Conservation (phyloP, 257 asterid species). For the Petunia axillaris region DNA sequence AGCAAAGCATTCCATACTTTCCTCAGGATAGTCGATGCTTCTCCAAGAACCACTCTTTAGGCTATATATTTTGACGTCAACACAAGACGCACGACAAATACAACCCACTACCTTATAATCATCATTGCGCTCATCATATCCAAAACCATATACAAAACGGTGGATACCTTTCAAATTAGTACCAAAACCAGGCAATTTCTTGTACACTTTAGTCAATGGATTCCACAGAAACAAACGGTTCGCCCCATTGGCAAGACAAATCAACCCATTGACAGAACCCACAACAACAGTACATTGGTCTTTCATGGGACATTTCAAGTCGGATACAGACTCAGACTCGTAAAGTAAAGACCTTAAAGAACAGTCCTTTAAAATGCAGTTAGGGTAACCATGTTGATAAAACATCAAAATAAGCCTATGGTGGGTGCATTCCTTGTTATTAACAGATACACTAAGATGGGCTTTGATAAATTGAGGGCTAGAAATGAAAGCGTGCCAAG, state of each 20-base stretch:
- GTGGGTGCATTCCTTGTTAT: background rate
- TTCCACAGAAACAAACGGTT: constrained; percentile 46
- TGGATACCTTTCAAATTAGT: background rate
- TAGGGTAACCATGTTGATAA: background rate
- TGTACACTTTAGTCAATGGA: constrained; percentile 44
- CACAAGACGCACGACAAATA: background rate
- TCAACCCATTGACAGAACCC: constrained; percentile 59
- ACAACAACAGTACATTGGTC: constrained; percentile 14
- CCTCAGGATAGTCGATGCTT: background rate
- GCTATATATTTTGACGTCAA: constrained; percentile 31
- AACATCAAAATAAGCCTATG: constrained; percentile 24
- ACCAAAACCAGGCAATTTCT: constrained; percentile 43
- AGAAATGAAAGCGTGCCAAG: constrained; percentile 54
- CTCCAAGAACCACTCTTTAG: constrained; percentile 35
- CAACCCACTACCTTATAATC: constrained; percentile 47
- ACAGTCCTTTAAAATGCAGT: no score
- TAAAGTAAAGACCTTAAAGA: background rate
- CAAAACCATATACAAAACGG: constrained; percentile 41
- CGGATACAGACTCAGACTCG: background rate
- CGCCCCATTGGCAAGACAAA: constrained; percentile 34
- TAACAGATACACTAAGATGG: constrained; percentile 36
- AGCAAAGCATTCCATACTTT: background rate
- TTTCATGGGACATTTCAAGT: constrained; percentile 12
- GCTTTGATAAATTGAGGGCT: constrained; percentile 38
- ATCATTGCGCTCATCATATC: constrained; percentile 46